A percentile compares a stretch with the other conserved stretches of the same genome.
Conservation (phyloP, 495 filamentous ascomycete genomes). For the Xylaria flabelliformis region DNA sequence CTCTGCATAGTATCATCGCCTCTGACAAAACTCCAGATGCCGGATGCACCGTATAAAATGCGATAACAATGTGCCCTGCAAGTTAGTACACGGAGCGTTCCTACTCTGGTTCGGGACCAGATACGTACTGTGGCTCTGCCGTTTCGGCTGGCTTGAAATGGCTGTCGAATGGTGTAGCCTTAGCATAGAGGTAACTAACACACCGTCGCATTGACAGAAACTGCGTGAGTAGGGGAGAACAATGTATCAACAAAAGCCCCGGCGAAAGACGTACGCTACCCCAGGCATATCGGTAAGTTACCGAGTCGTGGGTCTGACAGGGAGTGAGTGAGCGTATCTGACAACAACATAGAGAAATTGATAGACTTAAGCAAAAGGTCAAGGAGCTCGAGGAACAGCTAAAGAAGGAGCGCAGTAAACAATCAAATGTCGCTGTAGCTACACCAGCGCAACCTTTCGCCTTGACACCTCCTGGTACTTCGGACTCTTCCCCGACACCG, state of each 20-base stretch:
- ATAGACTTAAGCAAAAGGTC: slow-evolving; percentile 45
- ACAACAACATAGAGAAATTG: slow-evolving; percentile 46
- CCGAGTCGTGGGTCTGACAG: not conserved
- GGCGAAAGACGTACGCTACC: slow-evolving; percentile 46
- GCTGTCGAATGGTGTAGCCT: not conserved
- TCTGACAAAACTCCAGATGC: slow-evolving; percentile 37
- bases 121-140: not conserved
- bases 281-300: slow-evolving; percentile 41
- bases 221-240: slow-evolving; percentile 48
- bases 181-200: slow-evolving; percentile 15
- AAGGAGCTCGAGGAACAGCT: slow-evolving; percentile 49
- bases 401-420: slow-evolving; percentile 23
- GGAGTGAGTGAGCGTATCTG: slow-evolving; percentile 1
- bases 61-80: slow-evolving; percentile 52
- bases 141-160: not conserved
- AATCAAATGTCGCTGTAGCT: not conserved
- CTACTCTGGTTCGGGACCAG: slow-evolving; percentile 5
- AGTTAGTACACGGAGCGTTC: slow-evolving; percentile 20
- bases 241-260: slow-evolving; percentile 46
- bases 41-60: slow-evolving; percentile 56
- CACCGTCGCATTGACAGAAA: slow-evolving; percentile 35
- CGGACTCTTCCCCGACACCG: slow-evolving; percentile 12
- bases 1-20: not conserved
- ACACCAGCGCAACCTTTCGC: slow-evolving; percentile 14
- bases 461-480: slow-evolving; percentile 27